Percentiles rank a stretch among this genome's conserved stretches.
These are phyloP conservation scores for Lagenaria siceraria DNA, from an alignment of 306 rosid species.

Conservation along the genomic window DNA sequence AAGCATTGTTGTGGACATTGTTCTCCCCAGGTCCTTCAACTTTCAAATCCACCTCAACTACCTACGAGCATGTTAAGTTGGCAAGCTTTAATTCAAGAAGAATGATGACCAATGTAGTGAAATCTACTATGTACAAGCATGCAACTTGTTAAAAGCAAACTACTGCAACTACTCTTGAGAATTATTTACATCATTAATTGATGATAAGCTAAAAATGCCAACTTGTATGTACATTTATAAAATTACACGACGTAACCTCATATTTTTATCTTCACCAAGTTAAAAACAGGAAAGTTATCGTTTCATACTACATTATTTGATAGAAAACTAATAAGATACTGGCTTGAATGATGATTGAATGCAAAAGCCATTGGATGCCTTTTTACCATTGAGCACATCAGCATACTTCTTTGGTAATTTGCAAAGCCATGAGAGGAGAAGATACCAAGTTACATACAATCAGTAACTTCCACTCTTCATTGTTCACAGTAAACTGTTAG, in stretches of 20 bases:
- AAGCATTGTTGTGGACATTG: slow-evolving; percentile 65
- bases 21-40: slow-evolving; percentile 72
- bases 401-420: neutral
- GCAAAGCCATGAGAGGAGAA: neutral
- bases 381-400: neutral
- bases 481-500: neutral
- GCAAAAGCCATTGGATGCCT: neutral
- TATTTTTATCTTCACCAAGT: neutral
- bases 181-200: neutral
- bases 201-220: neutral
- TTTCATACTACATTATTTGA: neutral
- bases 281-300: neutral
- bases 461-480: neutral
- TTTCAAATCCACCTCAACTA: slow-evolving; percentile 71
- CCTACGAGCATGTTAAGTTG: slow-evolving; percentile 24
- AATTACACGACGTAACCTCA: neutral
- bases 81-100: neutral
- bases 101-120: neutral
- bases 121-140: neutral
- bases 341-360: neutral
- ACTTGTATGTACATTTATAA: neutral
- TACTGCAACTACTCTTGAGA: neutral
- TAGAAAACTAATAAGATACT: neutral
- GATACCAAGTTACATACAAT: neutral
- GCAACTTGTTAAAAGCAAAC: neutral